Evolutionary conservation across 2,329 filamentous ascomycete genomes (phyloP).

Genomic region (Clonostachys chloroleuca): DNA sequence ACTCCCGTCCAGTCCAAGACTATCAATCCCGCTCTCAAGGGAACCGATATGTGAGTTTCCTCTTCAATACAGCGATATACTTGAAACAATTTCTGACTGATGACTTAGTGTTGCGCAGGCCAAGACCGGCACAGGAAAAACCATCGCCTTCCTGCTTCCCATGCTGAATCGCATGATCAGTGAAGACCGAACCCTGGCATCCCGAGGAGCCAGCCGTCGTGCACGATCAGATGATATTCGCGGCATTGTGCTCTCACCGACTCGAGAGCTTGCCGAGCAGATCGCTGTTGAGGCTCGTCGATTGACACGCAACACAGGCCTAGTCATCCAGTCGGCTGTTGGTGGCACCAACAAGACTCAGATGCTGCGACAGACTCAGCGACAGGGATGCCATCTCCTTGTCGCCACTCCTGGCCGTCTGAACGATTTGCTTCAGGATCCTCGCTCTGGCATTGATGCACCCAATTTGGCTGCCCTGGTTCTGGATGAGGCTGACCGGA

Average conservation of each 20-base stretch:
- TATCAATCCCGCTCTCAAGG: slow-evolving; percentile 73
- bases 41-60: slow-evolving; percentile 71
- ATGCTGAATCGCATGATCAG: slow-evolving; percentile 74
- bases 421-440: slow-evolving; percentile 73
- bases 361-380: slow-evolving; percentile 64
- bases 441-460: slow-evolving; percentile 57
- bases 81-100: slow-evolving; percentile 8
- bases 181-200: slow-evolving; percentile 56
- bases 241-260: slow-evolving; percentile 72
- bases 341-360: slow-evolving; percentile 77
- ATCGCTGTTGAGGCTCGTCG: slow-evolving; percentile 75
- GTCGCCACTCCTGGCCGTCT: slow-evolving; percentile 88
- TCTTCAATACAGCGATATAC: too few species aligned
- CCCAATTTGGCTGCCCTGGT: slow-evolving; percentile 87
- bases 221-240: slow-evolving; percentile 55
- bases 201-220: slow-evolving; percentile 23
- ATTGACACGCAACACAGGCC: slow-evolving; percentile 58
- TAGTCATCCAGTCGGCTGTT: slow-evolving; percentile 74
- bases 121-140: slow-evolving; percentile 96
- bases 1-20: slow-evolving; percentile 87
- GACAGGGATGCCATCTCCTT: slow-evolving; percentile 79
- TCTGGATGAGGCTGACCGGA: slow-evolving; percentile 95
- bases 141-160: slow-evolving; percentile 86
- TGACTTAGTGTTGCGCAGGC: slow-evolving; percentile 75
- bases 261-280: slow-evolving; percentile 76